Evolutionary conservation across 2,329 filamentous ascomycete species (phyloP), one percentile per base, ranked within the genome.

Genomic region (Coleophoma cylindrospora): DNA sequence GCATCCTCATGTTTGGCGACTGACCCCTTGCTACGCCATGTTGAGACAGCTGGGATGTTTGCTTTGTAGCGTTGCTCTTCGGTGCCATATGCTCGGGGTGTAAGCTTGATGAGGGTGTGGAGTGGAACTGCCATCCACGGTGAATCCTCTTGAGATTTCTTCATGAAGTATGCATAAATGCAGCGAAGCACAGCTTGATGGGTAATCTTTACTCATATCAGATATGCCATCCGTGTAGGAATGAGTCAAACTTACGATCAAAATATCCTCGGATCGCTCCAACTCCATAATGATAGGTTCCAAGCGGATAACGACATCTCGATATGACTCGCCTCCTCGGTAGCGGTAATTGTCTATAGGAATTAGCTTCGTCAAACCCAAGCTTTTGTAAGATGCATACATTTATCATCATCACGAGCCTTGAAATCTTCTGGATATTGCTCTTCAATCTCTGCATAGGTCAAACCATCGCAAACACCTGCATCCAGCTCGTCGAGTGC

Each of bases 271-370:
- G 60, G 86, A 90, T 55, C 94, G 83, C 70, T 99, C 94, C 47
- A 99, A 77, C 68, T 99, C 94, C 94, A 99, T 99, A 72, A 99
- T 99, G 70, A 99, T 99, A 54, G 94, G 94, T 66, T 99, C 94
- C 0, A 99, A 83, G 1, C 94, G 90, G 63, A 96, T 97, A 38
- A 99, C 94, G 1, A 99, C 92, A 64, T 99, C 94, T 50, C 92
- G 89, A 43, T 56, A 86, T 54, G 89, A 95, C 72, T 99, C 94
- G 48, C 94, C 94, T 55, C 94, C 94, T 5, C 94, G 86, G 71
- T 99, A 99, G 50, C 94, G 90, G 73, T 99, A 99, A 74, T 99
- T 97, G 81, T 97, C 41, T 44, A n/a, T 9, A 33, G 13, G n/a
- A 44, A 5, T 27, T 27, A 27, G 27, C 27, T 10, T 34, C 13